Evolutionary conservation across 495 filamentous ascomycete species (phyloP).

Genomic region (Penicillium cosmopolitanum): DNA sequence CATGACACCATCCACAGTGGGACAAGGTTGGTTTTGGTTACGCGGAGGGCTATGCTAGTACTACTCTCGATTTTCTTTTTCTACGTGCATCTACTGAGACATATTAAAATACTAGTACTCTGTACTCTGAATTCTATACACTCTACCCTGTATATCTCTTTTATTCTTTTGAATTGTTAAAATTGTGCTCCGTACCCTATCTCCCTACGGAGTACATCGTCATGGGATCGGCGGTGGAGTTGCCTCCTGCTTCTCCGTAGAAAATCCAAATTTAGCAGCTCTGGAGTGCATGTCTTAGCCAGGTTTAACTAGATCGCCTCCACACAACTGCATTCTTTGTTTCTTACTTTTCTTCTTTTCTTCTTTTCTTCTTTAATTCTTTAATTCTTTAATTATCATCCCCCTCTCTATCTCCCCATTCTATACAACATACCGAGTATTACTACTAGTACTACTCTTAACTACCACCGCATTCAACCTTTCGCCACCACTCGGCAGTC

Average conservation of each 20-base stretch:
- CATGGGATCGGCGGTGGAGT: slow-evolving; percentile 25
- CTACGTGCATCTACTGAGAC: neutral
- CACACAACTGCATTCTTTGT: neutral
- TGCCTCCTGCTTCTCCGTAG: neutral
- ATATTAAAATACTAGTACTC: neutral
- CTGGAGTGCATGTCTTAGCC: slow-evolving; percentile 15
- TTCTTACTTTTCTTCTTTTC: neutral
- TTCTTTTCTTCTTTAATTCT: neutral
- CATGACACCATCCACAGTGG: neutral
- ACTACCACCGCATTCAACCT: neutral
- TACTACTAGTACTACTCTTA: neutral
- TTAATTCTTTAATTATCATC: too few relatives aligned
- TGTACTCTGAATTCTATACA: neutral
- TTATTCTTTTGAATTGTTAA: neutral
- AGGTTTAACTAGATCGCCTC: slow-evolving; percentile 14
- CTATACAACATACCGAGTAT: too few relatives aligned
- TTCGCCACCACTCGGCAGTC: too few relatives aligned
- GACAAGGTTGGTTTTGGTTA: neutral
- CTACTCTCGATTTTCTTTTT: neutral
- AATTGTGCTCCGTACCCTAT: too few relatives aligned
- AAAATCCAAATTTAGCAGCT: slow-evolving; percentile 18
- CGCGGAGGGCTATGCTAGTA: neutral
- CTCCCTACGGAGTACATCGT: slow-evolving; percentile 3
- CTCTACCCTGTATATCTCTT: neutral
- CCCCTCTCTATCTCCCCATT: too few relatives aligned